phyloP scores from a whole-genome alignment of 495 filamentous ascomycete species.

The Aspergillus conjunctus region DNA sequence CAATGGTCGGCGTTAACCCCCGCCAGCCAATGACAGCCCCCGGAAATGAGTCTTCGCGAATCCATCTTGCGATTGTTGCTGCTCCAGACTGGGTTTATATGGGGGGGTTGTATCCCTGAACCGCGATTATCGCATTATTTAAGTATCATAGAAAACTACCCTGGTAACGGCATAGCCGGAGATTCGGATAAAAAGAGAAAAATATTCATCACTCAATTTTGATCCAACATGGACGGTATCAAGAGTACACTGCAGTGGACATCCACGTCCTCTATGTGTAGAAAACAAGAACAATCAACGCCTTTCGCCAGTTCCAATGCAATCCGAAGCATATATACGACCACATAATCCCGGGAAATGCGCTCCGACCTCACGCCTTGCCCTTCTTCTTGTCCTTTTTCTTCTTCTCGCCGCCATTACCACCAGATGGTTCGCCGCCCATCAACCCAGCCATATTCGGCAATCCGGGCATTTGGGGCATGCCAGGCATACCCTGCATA shows the following conservation, averaged over 20 bases:
- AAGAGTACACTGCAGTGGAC: conserved; percentile 11
- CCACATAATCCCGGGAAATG: conserved; percentile 22
- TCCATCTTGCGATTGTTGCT: too few relatives aligned
- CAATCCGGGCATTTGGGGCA: conserved; percentile 48
- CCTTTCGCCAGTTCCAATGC: conserved; percentile 32
- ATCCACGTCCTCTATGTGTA: conserved; percentile 15
- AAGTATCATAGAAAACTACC: too few relatives aligned
- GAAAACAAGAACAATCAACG: conserved; percentile 21
- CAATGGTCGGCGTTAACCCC: conserved; percentile 5
- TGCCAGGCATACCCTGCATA: conserved; percentile 56
- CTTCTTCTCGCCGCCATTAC: conserved; percentile 43
- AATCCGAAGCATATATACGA: conserved; percentile 24
- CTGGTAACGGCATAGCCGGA: too few relatives aligned
- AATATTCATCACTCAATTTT: not conserved
- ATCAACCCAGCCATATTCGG: conserved; percentile 46
- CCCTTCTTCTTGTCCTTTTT: conserved; percentile 57
- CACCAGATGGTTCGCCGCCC: conserved; percentile 39
- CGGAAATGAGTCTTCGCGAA: not conserved
- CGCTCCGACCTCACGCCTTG: conserved; percentile 47
- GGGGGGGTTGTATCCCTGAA: too few relatives aligned
- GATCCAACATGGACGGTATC: conserved; percentile 23
- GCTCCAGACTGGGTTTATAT: not conserved
- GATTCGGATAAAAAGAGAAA: too few relatives aligned
- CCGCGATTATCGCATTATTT: too few relatives aligned
- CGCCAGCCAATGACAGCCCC: conserved; percentile 11